Evolutionary conservation across 768 basidiomycete species (phyloP), one percentile per base, ranked within the genome.

Genomic region (Dacryopinax primogenitus): DNA sequence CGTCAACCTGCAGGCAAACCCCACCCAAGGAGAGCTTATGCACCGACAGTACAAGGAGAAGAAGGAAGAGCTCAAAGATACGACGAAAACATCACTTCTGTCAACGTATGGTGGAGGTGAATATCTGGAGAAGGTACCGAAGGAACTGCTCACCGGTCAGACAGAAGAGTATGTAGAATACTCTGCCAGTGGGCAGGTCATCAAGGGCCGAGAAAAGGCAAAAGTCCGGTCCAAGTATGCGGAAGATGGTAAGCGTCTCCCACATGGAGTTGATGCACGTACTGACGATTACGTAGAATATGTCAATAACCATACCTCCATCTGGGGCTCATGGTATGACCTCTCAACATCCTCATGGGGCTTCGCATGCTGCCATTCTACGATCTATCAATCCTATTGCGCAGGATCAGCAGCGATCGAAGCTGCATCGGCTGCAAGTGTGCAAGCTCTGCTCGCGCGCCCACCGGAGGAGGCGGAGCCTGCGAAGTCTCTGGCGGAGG

Each of bases 281-380:
- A 18, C 67, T 68, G 67, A 66, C 58, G 35, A 7, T 44, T 21
- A 39, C 68, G 1, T 68, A 97, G 93, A 93, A 6, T 86, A 83
- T 70, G 78, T 88, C 71, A 94, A 93, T 75, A 99, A 99, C 72
- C 96, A 99, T 72, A 92, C 88, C 0, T 79, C 84, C 3, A 86
- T 97, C n/a, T 99, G 96, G 96, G 96, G 96, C 47, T 99, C 96
- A 45, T 98, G 86, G 85, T 98, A 90, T 73, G 85, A 90, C 69
- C 67, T 78, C 16, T 77, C 82, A 13, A 80, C 82, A 1, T 83
- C 86, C 15, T 72, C 78, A 66, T 99, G 96, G 96, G 96, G 96
- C 36, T 99, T 87, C 74, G 87, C 84, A 30, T 99, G 96, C 74
- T 99, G 96, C 72, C 94, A 96, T 72, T 93, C 92, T 11, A 80